Conservation (phyloP, 306 rosid species). For the Castanea mollissima region DNA sequence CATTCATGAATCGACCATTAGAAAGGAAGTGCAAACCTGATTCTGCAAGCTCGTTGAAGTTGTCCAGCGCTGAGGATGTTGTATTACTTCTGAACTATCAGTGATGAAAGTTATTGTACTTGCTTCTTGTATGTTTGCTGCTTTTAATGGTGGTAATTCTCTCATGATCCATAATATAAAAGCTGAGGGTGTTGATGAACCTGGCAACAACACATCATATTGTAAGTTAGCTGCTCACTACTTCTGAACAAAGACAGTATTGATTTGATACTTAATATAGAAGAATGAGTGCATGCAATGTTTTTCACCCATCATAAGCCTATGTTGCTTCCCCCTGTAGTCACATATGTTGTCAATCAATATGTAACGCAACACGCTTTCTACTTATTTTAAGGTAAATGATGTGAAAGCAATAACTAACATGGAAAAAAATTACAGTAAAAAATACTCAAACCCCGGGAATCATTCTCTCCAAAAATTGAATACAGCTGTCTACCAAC, state of each 20-base stretch:
- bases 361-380: not conserved
- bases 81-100: constrained; percentile 41
- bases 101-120: constrained; percentile 57
- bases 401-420: not conserved
- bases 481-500: no score
- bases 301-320: not conserved
- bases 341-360: not conserved
- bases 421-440: not conserved
- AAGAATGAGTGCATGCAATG: not conserved
- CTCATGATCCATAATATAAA: constrained; percentile 79
- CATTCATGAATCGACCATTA: not conserved
- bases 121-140: constrained; percentile 50
- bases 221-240: not conserved
- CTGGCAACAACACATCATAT: constrained; percentile 47
- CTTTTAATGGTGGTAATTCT: constrained; percentile 63
- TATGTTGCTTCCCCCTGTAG: not conserved
- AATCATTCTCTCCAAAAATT: no score
- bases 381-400: not conserved
- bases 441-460: no score
- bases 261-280: not conserved
- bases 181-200: constrained; percentile 83
- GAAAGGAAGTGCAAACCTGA: constrained; percentile 44
- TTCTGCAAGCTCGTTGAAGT: constrained; percentile 56
- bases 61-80: constrained; percentile 71
- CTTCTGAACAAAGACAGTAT: constrained; percentile 16